Evolutionary conservation across 441 rosid genomes (phyloP).

Genomic region (Manihot esculenta): DNA sequence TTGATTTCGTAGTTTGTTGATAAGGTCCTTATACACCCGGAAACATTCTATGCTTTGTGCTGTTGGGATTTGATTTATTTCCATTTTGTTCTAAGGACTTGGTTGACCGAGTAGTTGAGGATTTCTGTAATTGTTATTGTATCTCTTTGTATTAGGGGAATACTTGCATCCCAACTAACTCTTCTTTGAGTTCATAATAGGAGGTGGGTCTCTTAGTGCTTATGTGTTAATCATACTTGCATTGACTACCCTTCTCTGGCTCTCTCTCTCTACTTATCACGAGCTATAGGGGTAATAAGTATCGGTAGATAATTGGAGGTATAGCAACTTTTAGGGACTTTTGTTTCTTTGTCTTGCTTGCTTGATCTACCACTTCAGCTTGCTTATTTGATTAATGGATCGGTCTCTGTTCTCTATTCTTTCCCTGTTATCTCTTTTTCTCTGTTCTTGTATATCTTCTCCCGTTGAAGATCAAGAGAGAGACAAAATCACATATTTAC

Average conservation of each 20-base stretch:
- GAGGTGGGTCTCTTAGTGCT: not conserved
- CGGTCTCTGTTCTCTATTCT: constrained; percentile 21
- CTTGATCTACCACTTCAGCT: constrained; percentile 9
- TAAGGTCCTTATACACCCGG: constrained; percentile 22
- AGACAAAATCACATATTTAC: constrained; percentile 63
- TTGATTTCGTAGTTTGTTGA: not conserved
- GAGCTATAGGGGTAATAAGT: not conserved
- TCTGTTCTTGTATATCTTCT: constrained; percentile 28
- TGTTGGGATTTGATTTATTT: not conserved
- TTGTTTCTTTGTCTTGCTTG: constrained; percentile 32
- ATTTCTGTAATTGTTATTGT: not conserved
- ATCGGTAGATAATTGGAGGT: constrained; percentile 23
- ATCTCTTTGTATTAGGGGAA: not conserved
- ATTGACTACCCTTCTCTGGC: not conserved
- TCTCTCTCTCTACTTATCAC: not conserved
- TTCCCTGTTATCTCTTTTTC: constrained; percentile 31
- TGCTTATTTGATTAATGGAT: constrained; percentile 38
- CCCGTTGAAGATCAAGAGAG: constrained; percentile 43
- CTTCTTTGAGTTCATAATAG: not conserved
- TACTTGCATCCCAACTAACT: not conserved
- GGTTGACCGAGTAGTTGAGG: not conserved
- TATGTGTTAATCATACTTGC: not conserved
- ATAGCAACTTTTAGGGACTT: constrained; percentile 25
- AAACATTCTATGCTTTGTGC: constrained; percentile 1
- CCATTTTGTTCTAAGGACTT: not conserved